phyloP scores from a whole-genome alignment of 2,329 filamentous ascomycete genomes.

The Sporothrix euskadiensis region DNA sequence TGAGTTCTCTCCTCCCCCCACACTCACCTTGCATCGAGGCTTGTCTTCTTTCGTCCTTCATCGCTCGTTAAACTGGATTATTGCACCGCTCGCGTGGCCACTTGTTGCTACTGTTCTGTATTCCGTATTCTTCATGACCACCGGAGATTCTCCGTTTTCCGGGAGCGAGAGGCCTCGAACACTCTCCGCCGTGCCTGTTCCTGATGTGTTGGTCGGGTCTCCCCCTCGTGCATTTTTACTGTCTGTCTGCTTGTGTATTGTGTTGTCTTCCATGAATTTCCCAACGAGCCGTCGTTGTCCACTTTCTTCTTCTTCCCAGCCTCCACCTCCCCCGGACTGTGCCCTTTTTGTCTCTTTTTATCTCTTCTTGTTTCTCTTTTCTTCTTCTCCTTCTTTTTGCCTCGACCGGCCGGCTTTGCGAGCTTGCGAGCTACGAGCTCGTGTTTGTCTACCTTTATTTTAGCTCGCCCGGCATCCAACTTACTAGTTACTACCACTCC shows the following conservation, averaged over 20 bases:
- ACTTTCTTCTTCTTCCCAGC: not conserved
- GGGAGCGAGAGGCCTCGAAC: not conserved
- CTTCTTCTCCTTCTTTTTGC: not conserved
- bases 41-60: not conserved
- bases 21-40: not conserved
- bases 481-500: not conserved
- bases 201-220: slow-evolving; percentile 7
- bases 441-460: not conserved
- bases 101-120: not conserved
- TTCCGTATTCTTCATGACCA: not conserved
- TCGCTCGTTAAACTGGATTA: not conserved
- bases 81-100: not conserved
- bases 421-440: not conserved
- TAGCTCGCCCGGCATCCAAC: not conserved
- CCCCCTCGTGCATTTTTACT: not conserved
- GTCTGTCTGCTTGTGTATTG: not conserved
- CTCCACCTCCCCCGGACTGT: not conserved
- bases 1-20: not conserved
- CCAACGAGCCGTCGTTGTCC: not conserved
- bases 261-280: not conserved
- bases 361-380: no score
- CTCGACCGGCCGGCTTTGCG: not conserved
- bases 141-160: not conserved
- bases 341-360: not conserved
- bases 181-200: not conserved